Conservation (phyloP, 768 basidiomycete genomes). For the Leccinum incarnatum region DNA sequence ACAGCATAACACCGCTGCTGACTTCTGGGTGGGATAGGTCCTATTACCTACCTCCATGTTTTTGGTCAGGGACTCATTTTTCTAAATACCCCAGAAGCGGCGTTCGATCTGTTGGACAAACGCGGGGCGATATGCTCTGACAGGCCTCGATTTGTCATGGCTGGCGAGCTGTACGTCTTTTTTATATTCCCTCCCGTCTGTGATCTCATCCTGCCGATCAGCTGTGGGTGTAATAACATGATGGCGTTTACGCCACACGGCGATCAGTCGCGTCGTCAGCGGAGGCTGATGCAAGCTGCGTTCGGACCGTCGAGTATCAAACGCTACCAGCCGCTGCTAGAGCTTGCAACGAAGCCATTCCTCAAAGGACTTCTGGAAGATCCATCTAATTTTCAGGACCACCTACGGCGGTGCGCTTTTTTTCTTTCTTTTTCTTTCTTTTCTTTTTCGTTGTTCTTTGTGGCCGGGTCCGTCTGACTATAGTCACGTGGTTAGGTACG, state of each 20-base stretch:
- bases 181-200: not conserved
- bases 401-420: slow-evolving; percentile 32
- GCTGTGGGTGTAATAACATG: slow-evolving; percentile 67
- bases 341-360: slow-evolving; percentile 55
- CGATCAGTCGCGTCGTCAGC: slow-evolving; percentile 60
- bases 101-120: slow-evolving; percentile 65
- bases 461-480: slow-evolving; percentile 13
- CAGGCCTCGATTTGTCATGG: slow-evolving; percentile 68
- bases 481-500: slow-evolving; percentile 37
- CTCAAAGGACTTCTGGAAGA: slow-evolving; percentile 51
- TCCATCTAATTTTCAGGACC: slow-evolving; percentile 35
- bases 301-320: slow-evolving; percentile 53
- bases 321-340: slow-evolving; percentile 55
- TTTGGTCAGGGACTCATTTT: slow-evolving; percentile 68
- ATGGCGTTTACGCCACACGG: slow-evolving; percentile 68
- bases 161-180: slow-evolving; percentile 63
- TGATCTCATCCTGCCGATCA: slow-evolving; percentile 18
- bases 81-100: slow-evolving; percentile 57
- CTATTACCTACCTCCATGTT: slow-evolving; percentile 61
- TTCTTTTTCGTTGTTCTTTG: not conserved
- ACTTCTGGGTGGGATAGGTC: slow-evolving; percentile 36
- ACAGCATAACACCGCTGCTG: not conserved
- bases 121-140: slow-evolving; percentile 73
- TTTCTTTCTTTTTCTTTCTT: not conserved
- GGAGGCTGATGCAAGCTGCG: slow-evolving; percentile 64